Evolutionary conservation across 2,329 filamentous ascomycete species (phyloP).

Genomic region (Nigrospora sphaerica): DNA sequence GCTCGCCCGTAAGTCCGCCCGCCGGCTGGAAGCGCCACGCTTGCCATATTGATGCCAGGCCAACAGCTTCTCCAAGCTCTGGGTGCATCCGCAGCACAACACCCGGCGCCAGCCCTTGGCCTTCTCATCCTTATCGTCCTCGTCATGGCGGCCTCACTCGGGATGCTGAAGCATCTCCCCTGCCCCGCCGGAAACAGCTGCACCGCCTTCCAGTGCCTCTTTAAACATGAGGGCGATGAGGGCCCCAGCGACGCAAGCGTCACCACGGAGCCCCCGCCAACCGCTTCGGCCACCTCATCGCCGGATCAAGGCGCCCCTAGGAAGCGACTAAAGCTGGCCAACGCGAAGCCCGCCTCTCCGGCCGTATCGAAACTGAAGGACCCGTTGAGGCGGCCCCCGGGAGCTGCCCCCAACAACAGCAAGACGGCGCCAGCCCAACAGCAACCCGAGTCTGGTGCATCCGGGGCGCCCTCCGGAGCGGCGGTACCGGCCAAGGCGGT

Average conservation of each 20-base stretch:
- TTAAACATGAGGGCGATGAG: conserved; percentile 34
- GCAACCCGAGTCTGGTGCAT: not conserved
- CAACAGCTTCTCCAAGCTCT: too few relatives aligned
- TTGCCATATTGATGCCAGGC: too few relatives aligned
- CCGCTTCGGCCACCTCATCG: not conserved
- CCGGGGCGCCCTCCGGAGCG: conserved; percentile 1
- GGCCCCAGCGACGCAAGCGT: conserved; percentile 7
- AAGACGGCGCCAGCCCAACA: not conserved
- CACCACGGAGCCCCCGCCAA: not conserved
- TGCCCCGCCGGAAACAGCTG: conserved; percentile 42
- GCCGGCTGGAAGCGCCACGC: too few relatives aligned
- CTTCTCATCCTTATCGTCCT: not conserved
- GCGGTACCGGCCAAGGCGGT: conserved; percentile 2
- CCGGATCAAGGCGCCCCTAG: conserved; percentile 12
- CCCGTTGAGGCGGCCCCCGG: not conserved
- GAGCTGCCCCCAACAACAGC: not conserved
- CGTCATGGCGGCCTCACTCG: conserved; percentile 10
- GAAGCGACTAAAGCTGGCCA: conserved; percentile 16
- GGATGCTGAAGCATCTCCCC: conserved; percentile 38
- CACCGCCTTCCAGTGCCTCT: conserved; percentile 43
- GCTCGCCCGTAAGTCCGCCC: too few relatives aligned
- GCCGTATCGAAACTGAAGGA: conserved; percentile 1
- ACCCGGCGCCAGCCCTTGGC: too few relatives aligned
- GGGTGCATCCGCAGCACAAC: too few relatives aligned
- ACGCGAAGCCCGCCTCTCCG: conserved; percentile 4